Conservation (phyloP, 2,329 filamentous ascomycete species). For the Alternaria novae-zelandiae region DNA sequence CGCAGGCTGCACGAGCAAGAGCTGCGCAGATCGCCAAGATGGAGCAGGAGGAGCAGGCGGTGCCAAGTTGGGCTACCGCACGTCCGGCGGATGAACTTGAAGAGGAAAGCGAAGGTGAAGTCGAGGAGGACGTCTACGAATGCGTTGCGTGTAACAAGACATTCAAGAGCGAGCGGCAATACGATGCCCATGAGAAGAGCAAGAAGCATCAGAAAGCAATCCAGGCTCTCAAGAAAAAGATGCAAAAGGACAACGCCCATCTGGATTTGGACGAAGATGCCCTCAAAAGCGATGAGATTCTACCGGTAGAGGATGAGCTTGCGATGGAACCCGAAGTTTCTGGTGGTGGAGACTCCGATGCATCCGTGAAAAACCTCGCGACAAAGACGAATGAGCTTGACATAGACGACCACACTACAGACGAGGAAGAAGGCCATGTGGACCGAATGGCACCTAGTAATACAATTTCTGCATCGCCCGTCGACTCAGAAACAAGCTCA, state of each 20-base stretch:
- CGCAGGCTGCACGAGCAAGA: constrained; percentile 82
- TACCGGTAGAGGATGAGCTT: constrained; percentile 42
- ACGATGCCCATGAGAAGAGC: constrained; percentile 89
- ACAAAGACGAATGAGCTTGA: constrained; percentile 21
- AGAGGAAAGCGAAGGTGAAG: constrained; percentile 60
- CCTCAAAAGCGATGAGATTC: constrained; percentile 40
- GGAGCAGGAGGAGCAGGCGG: constrained; percentile 65
- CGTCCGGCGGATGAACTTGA: constrained; percentile 62
- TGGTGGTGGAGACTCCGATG: constrained; percentile 49
- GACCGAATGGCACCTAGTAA: background rate
- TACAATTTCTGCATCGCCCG: background rate
- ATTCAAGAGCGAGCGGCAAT: constrained; percentile 92
- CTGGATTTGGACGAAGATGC: constrained; percentile 55
- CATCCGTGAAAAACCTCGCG: constrained; percentile 23
- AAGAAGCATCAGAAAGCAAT: constrained; percentile 94
- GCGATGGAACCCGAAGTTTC: constrained; percentile 9
- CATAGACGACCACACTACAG: constrained; percentile 15
- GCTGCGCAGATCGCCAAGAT: constrained; percentile 81
- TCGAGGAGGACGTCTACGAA: constrained; percentile 62
- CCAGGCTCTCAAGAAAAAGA: constrained; percentile 78
- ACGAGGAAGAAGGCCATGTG: constrained; percentile 18
- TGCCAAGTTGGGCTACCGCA: constrained; percentile 78
- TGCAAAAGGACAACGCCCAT: constrained; percentile 78
- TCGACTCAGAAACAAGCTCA: constrained; percentile 6
- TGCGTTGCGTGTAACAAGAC: constrained; percentile 69